Base-by-base conservation (phyloP, 768 basidiomycete species). In the Arthromyces matolae region DNA sequence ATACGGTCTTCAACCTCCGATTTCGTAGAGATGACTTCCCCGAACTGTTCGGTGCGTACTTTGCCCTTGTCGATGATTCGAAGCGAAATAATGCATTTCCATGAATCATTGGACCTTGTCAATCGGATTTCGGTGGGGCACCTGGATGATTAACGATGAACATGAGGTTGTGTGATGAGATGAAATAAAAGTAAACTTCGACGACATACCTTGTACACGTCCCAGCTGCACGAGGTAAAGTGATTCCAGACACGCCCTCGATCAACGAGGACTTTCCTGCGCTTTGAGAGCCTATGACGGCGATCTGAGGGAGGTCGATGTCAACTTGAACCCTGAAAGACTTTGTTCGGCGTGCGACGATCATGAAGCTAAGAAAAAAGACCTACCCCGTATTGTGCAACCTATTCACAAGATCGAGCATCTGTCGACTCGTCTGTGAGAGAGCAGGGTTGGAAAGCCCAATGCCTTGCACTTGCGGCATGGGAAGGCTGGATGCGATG, bases 251-350 rank as follows among this genome's bases (percentile, higher is more conserved):
- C 36, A 89, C 87, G 0, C 83, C 77, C 54, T 89, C 86, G 9
- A 89, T 88, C 4, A 89, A 71, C 0, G 86, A 89, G 0, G 84
- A 86, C 56, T 89, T 89, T 0, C 87, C 87, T 0, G 83, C 84
- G 35, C 81, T 84, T 53, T 89, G 87, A 2, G 72, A 76, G 1
- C 87, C 86, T 14, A 87, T 76, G 34, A 88, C 87, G 0, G 80
- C 82, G 25, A 89, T 86, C 52, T 80, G 78, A 0, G 88, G 87
- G 0, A 89, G 65, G 54, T 87, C 84, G 8, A 90, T 78, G 43
- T 89, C 83, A 12, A 76, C 68, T 51, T 87, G 79, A 0, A 84
- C 83, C 0, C 86, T 88, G n/a, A n/a, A 47, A 12, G 13, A 45
- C 23, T 28, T 13, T 39, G 44, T 24, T 12, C 3, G 23, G 49